phyloP scores from a whole-genome alignment of 331 rosid genomes.

The Pyrus hybrid region DNA sequence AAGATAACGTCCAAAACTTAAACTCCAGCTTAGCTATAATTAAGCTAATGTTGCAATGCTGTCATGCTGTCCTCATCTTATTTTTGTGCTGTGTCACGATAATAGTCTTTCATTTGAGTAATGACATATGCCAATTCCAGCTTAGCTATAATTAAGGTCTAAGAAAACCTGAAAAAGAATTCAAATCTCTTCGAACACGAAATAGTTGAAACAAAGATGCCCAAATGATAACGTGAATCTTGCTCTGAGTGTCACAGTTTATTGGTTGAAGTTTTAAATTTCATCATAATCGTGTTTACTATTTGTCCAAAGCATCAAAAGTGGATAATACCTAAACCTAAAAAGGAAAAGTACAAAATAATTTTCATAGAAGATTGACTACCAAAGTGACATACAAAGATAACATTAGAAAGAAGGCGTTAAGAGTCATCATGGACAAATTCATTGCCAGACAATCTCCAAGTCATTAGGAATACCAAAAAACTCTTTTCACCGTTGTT shows the following conservation, averaged over 20 bases:
- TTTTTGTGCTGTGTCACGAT: too few species aligned
- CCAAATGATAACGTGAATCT: background rate
- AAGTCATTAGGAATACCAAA: background rate
- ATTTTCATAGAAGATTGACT: background rate
- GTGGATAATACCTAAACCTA: background rate
- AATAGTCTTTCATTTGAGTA: too few species aligned
- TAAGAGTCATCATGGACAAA: background rate
- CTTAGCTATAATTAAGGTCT: too few species aligned
- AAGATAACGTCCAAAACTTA: background rate
- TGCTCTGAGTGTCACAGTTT: too few species aligned
- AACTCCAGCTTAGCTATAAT: too few species aligned
- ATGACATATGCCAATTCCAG: too few species aligned
- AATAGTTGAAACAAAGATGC: too few species aligned
- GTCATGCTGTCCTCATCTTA: too few species aligned
- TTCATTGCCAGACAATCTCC: background rate
- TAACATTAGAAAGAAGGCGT: background rate
- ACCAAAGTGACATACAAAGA: background rate
- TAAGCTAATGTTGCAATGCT: background rate
- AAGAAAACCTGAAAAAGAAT: too few species aligned
- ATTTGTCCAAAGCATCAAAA: background rate
- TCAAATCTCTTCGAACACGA: too few species aligned
- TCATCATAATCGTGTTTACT: background rate
- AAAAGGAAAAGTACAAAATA: background rate
- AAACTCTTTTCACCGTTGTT: background rate
- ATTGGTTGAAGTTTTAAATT: background rate